These are phyloP conservation scores for Solanum megistacrolobum DNA, from an alignment of 257 asterid genomes.

Conservation along the genomic window DNA sequence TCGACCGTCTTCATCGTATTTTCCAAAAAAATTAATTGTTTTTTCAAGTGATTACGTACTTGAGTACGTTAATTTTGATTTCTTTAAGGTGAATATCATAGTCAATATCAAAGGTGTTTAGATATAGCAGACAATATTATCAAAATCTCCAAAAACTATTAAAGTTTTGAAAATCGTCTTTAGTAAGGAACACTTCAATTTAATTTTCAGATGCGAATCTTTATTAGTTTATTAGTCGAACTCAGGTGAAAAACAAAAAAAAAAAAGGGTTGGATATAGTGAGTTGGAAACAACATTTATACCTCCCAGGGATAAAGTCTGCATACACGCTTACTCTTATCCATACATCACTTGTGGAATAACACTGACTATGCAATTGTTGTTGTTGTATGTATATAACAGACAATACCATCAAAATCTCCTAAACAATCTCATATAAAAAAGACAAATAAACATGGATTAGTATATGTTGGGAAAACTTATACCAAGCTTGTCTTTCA, in stretches of 20 bases:
- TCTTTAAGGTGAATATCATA: not conserved
- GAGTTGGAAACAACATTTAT: not conserved
- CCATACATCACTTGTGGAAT: too few species aligned
- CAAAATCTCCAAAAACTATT: not conserved
- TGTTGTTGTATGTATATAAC: not conserved
- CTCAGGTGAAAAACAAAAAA: not conserved
- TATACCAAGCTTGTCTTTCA: not conserved
- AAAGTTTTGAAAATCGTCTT: not conserved
- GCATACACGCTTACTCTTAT: not conserved
- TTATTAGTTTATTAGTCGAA: not conserved
- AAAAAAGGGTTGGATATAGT: not conserved
- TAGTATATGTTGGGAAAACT: not conserved
- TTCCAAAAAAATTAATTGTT: not conserved
- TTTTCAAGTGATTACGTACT: not conserved
- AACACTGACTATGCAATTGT: not conserved
- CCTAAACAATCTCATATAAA: not conserved
- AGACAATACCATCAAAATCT: not conserved
- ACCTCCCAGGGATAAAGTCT: not conserved
- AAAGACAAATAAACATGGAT: not conserved
- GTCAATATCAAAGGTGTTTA: not conserved
- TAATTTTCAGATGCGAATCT: not conserved
- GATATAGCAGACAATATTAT: not conserved
- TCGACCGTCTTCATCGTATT: not conserved
- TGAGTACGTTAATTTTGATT: not conserved
- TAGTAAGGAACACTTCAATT: not conserved